Evolutionary conservation across 345 rosid genomes (phyloP).

Genomic region (Pelargonium nanum): DNA sequence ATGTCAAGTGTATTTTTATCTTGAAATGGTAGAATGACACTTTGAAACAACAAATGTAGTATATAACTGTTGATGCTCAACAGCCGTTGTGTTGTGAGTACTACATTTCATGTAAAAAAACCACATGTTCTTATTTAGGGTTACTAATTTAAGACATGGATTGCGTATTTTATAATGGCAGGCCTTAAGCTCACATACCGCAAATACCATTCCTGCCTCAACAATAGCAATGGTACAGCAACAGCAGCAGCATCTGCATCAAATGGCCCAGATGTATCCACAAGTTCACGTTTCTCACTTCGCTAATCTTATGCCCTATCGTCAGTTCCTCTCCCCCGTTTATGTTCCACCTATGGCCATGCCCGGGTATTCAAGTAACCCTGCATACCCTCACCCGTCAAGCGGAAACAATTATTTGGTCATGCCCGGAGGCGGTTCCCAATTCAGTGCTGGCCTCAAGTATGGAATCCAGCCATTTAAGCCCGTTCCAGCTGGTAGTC

Average conservation of each 20-base stretch:
- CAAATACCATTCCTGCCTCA: conserved; percentile 48
- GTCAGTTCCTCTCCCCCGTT: conserved; percentile 71
- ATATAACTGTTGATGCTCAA: too few species aligned
- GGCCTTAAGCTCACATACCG: conserved; percentile 38
- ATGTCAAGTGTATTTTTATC: too few species aligned
- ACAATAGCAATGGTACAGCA: conserved; percentile 40
- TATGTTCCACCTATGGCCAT: conserved; percentile 82
- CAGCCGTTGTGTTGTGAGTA: too few species aligned
- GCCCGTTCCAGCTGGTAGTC: conserved; percentile 57
- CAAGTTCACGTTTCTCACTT: conserved; percentile 82
- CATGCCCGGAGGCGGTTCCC: conserved; percentile 86
- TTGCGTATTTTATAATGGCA: conserved; percentile 16
- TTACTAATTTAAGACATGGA: background rate
- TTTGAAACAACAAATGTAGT: too few species aligned
- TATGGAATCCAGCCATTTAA: conserved; percentile 83
- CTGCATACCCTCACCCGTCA: conserved; percentile 77
- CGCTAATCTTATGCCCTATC: conserved; percentile 74
- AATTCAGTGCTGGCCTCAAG: conserved; percentile 59
- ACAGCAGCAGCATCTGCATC: conserved; percentile 62
- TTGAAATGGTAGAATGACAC: too few species aligned
- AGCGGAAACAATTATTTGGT: conserved; percentile 71
- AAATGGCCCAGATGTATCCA: conserved; percentile 74
- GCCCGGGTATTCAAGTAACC: conserved; percentile 77
- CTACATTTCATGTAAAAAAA: too few species aligned
- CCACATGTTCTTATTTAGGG: too few species aligned